Base-by-base conservation (phyloP, 306 rosid genomes). In the Vicia faba region DNA sequence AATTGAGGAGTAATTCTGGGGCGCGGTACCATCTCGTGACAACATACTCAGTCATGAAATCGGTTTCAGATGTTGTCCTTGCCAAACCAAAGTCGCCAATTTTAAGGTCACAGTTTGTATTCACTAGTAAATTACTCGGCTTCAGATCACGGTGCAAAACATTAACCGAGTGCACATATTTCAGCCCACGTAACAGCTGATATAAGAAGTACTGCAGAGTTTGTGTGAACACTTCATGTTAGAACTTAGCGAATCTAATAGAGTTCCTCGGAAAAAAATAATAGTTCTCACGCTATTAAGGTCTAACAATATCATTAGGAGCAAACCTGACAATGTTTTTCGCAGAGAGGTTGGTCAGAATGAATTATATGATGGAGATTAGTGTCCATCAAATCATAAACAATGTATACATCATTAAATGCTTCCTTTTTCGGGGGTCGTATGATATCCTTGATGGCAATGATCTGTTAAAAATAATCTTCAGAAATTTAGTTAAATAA, bases 141-240 rank as follows among this genome's bases (percentile, higher is more conserved):
- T 93, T 93, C 53, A 93, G 96, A 84, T 93, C 99, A 15, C 99
- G 99, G 90, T 93, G 99, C 85, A 93, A 80, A 57, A 93, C 99
- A 57, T 85, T 77, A 69, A 97, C 97, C 0, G 85, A 81, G 72
- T 81, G 85, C 70, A 81, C 81, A 64, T 81, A 81, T 72, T 78
- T 81, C 64, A 81, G 72, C 61, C 85, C 85, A 16, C 85, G 71
- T 29, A 81, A 51, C 68, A 81, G 81, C 79, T 81, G 85, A 61
- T 81, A 81, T 68, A 81, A 64, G 68, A 81, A 77, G 70, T 81
- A 77, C 85, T 81, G 82, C 85, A 74, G n/a, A 53, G 59, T 53
- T 50, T 23, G 6, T 26, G 4, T 25, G 16, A 25, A 1, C 60
- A 23, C 13, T 31, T 23, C 26, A 53, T 11, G 60, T 23, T 5